Conservation (phyloP, 2,329 filamentous ascomycete genomes). For the Herpotrichia juniperi region DNA sequence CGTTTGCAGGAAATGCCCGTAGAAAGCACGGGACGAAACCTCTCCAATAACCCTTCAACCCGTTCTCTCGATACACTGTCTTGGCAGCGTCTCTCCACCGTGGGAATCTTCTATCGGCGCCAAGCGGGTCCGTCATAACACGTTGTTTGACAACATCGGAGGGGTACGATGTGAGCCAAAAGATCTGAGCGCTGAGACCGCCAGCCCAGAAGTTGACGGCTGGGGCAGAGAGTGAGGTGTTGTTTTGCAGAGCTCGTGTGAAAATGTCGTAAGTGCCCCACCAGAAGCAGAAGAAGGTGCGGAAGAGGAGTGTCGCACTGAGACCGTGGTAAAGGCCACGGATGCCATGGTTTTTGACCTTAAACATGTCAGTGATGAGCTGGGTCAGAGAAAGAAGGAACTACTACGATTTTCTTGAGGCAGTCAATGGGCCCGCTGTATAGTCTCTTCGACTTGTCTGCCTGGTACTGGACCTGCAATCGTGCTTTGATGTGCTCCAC, state of each 20-base stretch:
- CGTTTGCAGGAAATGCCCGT: constrained; percentile 93
- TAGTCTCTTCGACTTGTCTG: constrained; percentile 74
- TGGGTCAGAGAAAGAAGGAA: not conserved
- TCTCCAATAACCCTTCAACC: constrained; percentile 83
- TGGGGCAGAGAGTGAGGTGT: constrained; percentile 75
- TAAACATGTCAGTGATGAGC: not conserved
- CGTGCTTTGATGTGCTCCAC: constrained; percentile 96
- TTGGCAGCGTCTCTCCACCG: constrained; percentile 81
- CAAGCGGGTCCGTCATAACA: constrained; percentile 94
- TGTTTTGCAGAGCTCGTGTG: constrained; percentile 68
- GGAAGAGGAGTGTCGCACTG: constrained; percentile 82
- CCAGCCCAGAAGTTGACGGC: constrained; percentile 97
- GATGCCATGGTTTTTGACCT: constrained; percentile 70
- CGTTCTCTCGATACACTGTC: constrained; percentile 77
- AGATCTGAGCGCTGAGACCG: constrained; percentile 88
- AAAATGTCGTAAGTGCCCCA: constrained; percentile 95
- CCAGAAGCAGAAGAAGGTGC: constrained; percentile 96
- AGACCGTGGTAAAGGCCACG: constrained; percentile 86
- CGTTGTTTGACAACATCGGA: constrained; percentile 94
- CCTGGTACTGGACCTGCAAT: constrained; percentile 91
- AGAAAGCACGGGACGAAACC: constrained; percentile 94
- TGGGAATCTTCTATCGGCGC: constrained; percentile 65
- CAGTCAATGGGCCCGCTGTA: constrained; percentile 92
- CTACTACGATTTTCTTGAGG: constrained; percentile 66
- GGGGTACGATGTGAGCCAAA: constrained; percentile 92